Conservation (phyloP, 257 asterid species). For the Nicotiana obtusifolia region DNA sequence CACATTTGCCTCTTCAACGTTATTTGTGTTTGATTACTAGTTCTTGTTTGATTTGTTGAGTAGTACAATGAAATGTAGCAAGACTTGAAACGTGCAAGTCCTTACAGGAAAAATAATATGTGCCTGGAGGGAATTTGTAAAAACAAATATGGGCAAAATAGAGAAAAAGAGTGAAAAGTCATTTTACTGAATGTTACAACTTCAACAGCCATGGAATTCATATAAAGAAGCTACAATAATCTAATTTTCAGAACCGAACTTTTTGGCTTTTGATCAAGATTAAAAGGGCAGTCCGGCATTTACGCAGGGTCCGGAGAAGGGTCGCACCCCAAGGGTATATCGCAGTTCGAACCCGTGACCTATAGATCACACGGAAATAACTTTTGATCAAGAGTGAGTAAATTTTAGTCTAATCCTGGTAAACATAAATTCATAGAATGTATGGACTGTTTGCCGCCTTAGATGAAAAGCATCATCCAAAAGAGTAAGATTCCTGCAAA, state of each 20-base stretch:
- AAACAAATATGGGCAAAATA: too few relatives aligned
- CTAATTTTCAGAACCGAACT: not conserved
- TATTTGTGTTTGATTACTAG: not conserved
- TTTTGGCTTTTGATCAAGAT: not conserved
- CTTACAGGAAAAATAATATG: too few relatives aligned
- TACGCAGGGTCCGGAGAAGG: too few relatives aligned
- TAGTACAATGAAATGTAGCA: not conserved
- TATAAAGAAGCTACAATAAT: not conserved
- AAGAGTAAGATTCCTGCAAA: constrained; percentile 44
- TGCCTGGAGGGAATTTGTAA: too few relatives aligned
- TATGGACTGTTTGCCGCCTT: constrained; percentile 9
- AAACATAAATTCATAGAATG: not conserved
- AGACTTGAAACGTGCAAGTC: too few relatives aligned
- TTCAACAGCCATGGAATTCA: not conserved
- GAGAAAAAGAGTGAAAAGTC: too few relatives aligned
- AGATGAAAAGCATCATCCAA: constrained; percentile 28
- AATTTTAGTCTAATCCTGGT: not conserved
- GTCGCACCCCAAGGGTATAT: too few relatives aligned
- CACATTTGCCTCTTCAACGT: not conserved
- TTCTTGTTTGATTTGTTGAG: not conserved
- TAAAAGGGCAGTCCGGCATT: too few relatives aligned
- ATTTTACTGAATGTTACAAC: not conserved
- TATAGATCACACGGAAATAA: too few relatives aligned
- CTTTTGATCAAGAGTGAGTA: too few relatives aligned
- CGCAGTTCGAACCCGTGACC: too few relatives aligned